Base-by-base conservation (phyloP, 768 basidiomycete genomes). In the Auricularia sp. region DNA sequence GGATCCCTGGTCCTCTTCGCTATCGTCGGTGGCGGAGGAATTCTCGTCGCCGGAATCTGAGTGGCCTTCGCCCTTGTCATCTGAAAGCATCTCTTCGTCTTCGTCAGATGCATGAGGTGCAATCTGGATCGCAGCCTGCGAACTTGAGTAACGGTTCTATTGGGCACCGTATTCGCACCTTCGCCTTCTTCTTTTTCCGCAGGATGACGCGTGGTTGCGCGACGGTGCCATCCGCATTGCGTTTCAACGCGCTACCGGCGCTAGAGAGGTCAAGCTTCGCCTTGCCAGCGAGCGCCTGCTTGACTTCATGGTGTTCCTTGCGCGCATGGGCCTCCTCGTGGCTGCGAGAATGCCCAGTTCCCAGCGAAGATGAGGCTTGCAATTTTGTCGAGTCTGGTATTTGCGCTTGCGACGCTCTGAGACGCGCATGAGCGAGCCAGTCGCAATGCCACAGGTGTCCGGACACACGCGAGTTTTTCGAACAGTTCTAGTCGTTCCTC, bases 331-430 rank as follows among this genome's bases (percentile, higher is more conserved):
- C 81, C 61, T 88, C 83, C 47, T 83, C 81, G 67, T 86, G 82
- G 2, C 90, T 88, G 2, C 75, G 71, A 3, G 78, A 71, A 70
- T 81, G 87, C 13, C 89, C 88, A 1, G 92, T 88, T 16, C 94
- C 93, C 63, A 97, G 83, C 1, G 87, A 89, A 6, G 94, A 83
- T 18, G 94, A 93, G 0, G 92, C 87, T 61, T 90, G 85, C 33
- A 97, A 78, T 24, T 82, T 73, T 14, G 87, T 72, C 34, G 83
- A 80, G 14, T 80, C 77, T 5, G 82, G 78, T 54, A 89, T 75
- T 42, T 86, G 79, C 2, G 88, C 85, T 77, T 95, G 94, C 47
- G 84, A 87, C 77, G 89, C 83, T 67, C 91, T 94, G 77, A 67
- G 62, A 7, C 10, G 58, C 63, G 34, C 62, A n/a, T 54, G 62